Evolutionary conservation across 768 basidiomycete species (phyloP).

Genomic region (Xanthoconium stramineum): DNA sequence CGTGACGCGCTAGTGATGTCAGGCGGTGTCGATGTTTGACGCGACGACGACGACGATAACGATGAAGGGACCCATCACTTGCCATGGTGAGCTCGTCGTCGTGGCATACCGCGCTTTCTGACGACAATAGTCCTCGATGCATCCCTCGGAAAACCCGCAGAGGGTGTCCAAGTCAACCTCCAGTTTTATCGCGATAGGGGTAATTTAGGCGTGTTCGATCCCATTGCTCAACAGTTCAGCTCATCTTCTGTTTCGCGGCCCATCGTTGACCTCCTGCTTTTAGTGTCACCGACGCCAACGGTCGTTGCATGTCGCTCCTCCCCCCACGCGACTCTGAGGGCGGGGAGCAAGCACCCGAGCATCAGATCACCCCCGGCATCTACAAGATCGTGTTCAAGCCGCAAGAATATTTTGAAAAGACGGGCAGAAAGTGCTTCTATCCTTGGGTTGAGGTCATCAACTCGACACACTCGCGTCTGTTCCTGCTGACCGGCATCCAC

Average conservation of each 20-base stretch:
- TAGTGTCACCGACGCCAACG: slow-evolving; percentile 77
- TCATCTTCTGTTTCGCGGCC: not conserved
- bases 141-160: slow-evolving; percentile 77
- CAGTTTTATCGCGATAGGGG: slow-evolving; percentile 45
- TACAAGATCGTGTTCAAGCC: slow-evolving; percentile 90
- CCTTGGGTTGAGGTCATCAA: slow-evolving; percentile 81
- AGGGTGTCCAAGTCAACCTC: slow-evolving; percentile 62
- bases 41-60: slow-evolving; percentile 17
- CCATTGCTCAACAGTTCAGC: slow-evolving; percentile 60
- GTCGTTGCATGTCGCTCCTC: slow-evolving; percentile 77
- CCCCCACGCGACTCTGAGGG: slow-evolving; percentile 49
- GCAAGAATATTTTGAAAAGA: slow-evolving; percentile 72
- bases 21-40: no score
- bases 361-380: slow-evolving; percentile 43
- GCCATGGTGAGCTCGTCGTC: slow-evolving; percentile 60
- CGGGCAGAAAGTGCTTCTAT: slow-evolving; percentile 71
- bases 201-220: slow-evolving; percentile 45
- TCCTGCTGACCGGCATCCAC: slow-evolving; percentile 8
- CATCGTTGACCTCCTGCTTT: not conserved
- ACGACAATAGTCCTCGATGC: slow-evolving; percentile 72
- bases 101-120: not conserved
- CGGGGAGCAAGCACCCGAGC: slow-evolving; percentile 38
- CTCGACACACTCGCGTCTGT: not conserved
- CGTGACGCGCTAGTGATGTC: not conserved
- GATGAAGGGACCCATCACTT: slow-evolving; percentile 82